These are phyloP conservation scores for Leptographium radiaticola DNA, from an alignment of 2,329 filamentous ascomycete genomes.

Conservation along the genomic window DNA sequence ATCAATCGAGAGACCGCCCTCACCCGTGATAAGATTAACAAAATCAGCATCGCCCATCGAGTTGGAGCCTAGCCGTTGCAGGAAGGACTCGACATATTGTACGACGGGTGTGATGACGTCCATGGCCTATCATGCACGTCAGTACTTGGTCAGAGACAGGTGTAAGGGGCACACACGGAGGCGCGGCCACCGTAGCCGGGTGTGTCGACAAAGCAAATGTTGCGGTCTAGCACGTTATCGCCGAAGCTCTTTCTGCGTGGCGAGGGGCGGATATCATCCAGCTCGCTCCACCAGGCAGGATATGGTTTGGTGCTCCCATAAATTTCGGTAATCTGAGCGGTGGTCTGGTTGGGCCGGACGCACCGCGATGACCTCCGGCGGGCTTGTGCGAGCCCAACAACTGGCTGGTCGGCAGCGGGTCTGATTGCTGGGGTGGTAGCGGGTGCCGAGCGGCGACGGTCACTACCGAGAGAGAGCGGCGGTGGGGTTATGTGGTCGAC, in stretches of 20 bases:
- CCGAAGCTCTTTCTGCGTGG: conserved; percentile 57
- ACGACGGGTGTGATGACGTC: conserved; percentile 47
- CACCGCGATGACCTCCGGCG: conserved; percentile 5
- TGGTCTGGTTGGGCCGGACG: conserved; percentile 15
- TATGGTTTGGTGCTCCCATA: conserved; percentile 75
- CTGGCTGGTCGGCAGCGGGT: background rate
- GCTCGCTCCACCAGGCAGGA: conserved; percentile 78
- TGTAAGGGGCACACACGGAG: conserved; percentile 29
- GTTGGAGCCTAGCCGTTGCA: conserved; percentile 50
- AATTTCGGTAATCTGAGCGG: conserved; percentile 46
- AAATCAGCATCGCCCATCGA: conserved; percentile 62
- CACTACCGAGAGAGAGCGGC: conserved; percentile 6
- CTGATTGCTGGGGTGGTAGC: conserved; percentile 6
- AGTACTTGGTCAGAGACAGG: conserved; percentile 10
- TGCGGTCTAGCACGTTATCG: conserved; percentile 74
- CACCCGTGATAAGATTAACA: conserved; percentile 63
- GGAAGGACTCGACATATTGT: conserved; percentile 59
- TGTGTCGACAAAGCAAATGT: conserved; percentile 88
- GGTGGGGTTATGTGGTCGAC: conserved; percentile 50
- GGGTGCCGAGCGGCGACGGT: conserved; percentile 6
- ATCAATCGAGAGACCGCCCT: conserved; percentile 74
- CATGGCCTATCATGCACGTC: conserved; percentile 24
- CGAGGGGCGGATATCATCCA: conserved; percentile 47
- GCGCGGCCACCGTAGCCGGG: conserved; percentile 45
- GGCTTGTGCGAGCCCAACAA: conserved; percentile 8